Conservation (phyloP, 2,329 filamentous ascomycete genomes). For the Diaporthe nobilis region DNA sequence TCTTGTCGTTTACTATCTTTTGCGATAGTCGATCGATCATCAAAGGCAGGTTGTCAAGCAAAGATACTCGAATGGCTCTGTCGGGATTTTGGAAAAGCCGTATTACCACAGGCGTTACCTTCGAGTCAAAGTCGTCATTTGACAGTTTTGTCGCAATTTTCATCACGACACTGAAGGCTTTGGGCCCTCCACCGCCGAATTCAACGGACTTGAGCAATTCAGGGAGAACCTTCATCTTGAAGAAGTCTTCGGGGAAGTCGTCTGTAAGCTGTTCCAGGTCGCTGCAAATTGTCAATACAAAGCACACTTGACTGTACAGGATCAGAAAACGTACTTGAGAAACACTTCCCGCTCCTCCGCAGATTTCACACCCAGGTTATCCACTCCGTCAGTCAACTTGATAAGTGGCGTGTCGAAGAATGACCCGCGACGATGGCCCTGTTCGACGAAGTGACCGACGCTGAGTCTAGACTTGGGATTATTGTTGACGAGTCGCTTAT, state of each 20-base stretch:
- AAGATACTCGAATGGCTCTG: conserved; percentile 89
- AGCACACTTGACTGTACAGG: neutral
- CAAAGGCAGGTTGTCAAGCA: conserved; percentile 87
- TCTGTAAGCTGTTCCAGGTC: conserved; percentile 90
- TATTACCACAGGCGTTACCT: conserved; percentile 88
- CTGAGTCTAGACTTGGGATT: conserved; percentile 92
- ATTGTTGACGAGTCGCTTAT: conserved; percentile 88
- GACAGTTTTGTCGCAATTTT: conserved; percentile 91
- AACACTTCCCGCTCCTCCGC: conserved; percentile 89
- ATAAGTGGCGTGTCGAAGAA: conserved; percentile 97
- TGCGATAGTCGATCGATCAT: conserved; percentile 94
- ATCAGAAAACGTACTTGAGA: conserved; percentile 67
- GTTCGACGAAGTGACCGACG: conserved; percentile 88
- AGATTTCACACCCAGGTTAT: conserved; percentile 90
- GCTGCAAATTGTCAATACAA: conserved; percentile 56
- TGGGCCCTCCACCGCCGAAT: conserved; percentile 94
- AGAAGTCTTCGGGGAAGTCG: conserved; percentile 97
- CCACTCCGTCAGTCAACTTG: conserved; percentile 91
- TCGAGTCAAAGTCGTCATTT: conserved; percentile 89
- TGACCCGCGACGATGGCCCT: conserved; percentile 83
- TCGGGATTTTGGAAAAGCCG: conserved; percentile 93
- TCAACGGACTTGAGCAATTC: conserved; percentile 99
- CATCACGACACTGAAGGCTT: conserved; percentile 89
- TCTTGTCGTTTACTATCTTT: conserved; percentile 94
- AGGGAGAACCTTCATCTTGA: conserved; percentile 95